Evolutionary conservation across 768 basidiomycete genomes (phyloP).

Genomic region (Tylopilus sp.): DNA sequence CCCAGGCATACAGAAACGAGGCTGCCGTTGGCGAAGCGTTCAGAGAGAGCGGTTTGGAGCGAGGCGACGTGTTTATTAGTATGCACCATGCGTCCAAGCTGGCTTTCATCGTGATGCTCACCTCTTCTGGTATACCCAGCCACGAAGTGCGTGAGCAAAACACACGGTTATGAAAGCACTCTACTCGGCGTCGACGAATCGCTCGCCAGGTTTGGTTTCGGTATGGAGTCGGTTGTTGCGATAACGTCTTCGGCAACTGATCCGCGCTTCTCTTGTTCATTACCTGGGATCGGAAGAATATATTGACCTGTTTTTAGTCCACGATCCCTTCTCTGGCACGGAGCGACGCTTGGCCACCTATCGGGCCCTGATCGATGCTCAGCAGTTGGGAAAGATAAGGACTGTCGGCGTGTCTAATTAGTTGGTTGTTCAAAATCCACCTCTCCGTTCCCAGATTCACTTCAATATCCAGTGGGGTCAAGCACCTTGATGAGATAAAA

Average conservation of each 20-base stretch:
- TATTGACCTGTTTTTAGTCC: slow-evolving; percentile 76
- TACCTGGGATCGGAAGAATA: slow-evolving; percentile 40
- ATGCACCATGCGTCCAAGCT: slow-evolving; percentile 16
- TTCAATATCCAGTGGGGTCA: slow-evolving; percentile 47
- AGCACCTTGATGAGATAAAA: slow-evolving; percentile 73
- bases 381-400: slow-evolving; percentile 60
- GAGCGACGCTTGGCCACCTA: slow-evolving; percentile 68
- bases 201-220: slow-evolving; percentile 53
- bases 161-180: slow-evolving; percentile 63
- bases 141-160: slow-evolving; percentile 56
- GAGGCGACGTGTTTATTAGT: slow-evolving; percentile 74
- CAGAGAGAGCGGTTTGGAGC: slow-evolving; percentile 49
- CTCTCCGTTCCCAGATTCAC: background rate
- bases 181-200: slow-evolving; percentile 58
- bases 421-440: slow-evolving; percentile 38
- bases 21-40: slow-evolving; percentile 57
- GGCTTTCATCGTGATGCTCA: slow-evolving; percentile 1
- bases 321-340: slow-evolving; percentile 64
- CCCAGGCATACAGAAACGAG: slow-evolving; percentile 68
- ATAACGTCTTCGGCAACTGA: slow-evolving; percentile 12
- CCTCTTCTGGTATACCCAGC: slow-evolving; percentile 32
- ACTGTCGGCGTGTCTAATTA: slow-evolving; percentile 84
- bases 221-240: slow-evolving; percentile 35
- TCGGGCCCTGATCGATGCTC: slow-evolving; percentile 63
- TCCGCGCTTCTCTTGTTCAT: background rate